phyloP scores from a whole-genome alignment of 2,329 filamentous ascomycete genomes.

The Diaporthe capsici region DNA sequence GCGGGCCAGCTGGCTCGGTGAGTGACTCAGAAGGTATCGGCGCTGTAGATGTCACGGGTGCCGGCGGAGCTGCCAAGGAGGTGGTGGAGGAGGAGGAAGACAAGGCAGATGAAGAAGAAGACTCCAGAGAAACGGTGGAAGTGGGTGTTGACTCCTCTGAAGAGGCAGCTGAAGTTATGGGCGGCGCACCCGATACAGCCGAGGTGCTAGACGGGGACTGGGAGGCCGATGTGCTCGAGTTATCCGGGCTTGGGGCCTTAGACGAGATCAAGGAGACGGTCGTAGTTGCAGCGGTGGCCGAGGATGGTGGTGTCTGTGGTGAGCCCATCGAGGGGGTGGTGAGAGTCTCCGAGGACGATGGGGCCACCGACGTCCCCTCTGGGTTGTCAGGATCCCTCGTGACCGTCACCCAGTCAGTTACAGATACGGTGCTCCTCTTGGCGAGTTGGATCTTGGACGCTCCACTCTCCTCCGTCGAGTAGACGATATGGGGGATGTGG shows the following conservation, averaged over 20 bases:
- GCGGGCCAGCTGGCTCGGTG: neutral
- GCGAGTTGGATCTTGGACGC: neutral
- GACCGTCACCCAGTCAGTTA: slow-evolving; percentile 25
- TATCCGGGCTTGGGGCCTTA: neutral
- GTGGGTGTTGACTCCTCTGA: neutral
- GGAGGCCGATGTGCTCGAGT: neutral
- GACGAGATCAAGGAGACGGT: neutral
- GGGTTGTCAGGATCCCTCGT: slow-evolving; percentile 6
- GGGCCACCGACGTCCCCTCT: neutral
- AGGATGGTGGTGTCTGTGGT: slow-evolving; percentile 12
- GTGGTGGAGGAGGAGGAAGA: no score
- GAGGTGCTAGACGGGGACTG: neutral
- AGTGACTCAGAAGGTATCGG: neutral
- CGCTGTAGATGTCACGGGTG: neutral
- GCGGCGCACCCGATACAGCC: slow-evolving; percentile 17
- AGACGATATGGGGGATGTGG: neutral
- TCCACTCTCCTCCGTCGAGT: neutral
- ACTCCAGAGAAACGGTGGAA: neutral
- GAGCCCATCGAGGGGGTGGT: slow-evolving; percentile 10
- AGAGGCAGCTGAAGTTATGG: neutral
- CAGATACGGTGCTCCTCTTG: slow-evolving; percentile 12
- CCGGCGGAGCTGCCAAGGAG: neutral
- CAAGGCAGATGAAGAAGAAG: neutral
- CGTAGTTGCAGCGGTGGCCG: neutral
- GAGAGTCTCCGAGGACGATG: neutral